A percentile compares a stretch with the other conserved stretches of the same genome.
Conservation (phyloP, 345 rosid species). For the Hibiscus trionum region DNA sequence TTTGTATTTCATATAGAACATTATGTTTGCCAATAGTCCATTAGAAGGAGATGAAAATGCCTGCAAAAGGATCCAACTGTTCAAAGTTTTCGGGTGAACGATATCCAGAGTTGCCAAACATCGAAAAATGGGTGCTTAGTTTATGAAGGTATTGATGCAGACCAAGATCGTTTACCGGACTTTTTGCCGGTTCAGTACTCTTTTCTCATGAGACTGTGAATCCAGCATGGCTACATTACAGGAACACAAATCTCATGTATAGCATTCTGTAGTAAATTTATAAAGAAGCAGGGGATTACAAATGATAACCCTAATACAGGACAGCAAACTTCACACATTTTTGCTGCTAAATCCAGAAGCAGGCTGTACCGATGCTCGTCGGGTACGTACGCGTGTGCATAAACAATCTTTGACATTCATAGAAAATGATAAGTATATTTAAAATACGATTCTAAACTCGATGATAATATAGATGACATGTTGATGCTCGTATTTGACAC, state of each 20-base stretch:
- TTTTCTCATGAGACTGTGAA: too few relatives aligned
- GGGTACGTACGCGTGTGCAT: conserved; percentile 72
- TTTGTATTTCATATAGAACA: background rate
- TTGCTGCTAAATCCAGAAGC: conserved; percentile 88
- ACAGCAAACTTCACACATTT: conserved; percentile 62
- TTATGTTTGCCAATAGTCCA: background rate
- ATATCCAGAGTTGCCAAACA: too few relatives aligned
- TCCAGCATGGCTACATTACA: too few relatives aligned
- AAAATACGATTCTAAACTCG: background rate
- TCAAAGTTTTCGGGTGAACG: background rate
- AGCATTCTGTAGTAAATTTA: too few relatives aligned
- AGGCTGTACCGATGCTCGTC: conserved; percentile 74
- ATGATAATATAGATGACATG: background rate
- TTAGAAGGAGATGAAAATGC: background rate
- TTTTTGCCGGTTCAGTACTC: too few relatives aligned
- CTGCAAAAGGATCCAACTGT: background rate
- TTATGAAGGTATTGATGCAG: too few relatives aligned
- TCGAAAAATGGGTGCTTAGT: too few relatives aligned
- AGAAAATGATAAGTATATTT: conserved; percentile 10
- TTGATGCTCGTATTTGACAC: background rate
- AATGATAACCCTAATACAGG: too few relatives aligned
- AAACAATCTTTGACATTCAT: conserved; percentile 50
- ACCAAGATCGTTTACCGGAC: too few relatives aligned
- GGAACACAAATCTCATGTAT: too few relatives aligned
- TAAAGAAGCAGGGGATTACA: too few relatives aligned